Base-by-base conservation (phyloP, 306 rosid genomes). In the Pueraria montana region DNA sequence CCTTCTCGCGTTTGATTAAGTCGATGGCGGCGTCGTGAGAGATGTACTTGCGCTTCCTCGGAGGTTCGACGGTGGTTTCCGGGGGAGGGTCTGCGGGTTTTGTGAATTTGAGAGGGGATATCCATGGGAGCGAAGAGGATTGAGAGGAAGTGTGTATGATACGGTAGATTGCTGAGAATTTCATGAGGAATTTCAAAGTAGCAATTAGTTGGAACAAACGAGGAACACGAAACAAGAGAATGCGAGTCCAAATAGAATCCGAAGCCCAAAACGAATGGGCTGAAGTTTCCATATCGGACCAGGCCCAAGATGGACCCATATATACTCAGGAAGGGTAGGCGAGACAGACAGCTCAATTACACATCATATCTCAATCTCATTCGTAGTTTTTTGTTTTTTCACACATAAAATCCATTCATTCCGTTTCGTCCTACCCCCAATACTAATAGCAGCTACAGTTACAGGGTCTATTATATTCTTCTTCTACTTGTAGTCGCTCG, bases 1-100 rank as follows among this genome's bases (percentile, higher is more conserved):
- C 94, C 77, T 84, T 93, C 84, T 86, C 96, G n/a, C 89, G 90
- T 82, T 88, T 92, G 74, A 95, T 95, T 77, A 92, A 83, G 80
- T 71, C 74, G 43, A 93, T 84, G 42, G 95, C 94, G 49, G 80
- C 49, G 45, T 90, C 91, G 16, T 93, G 98, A 63, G 97, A 88
- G 45, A 93, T 71, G 58, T 76, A 92, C 30, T 84, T 91, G 49
- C 65, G 13, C 71, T 92, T 93, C 81, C 79, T 88, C 78, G 55
- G 80, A 72, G 48, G 12, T 78, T 83, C 87, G 6, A n/a, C 49
- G 16, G 72, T 42, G 48, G 71, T 3, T 71, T 86, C 85, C 12
- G 90, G 84, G 18, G 95, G 90, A 21, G 87, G 88, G 16, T 91
- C 94, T 40, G 74, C 40, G 49, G 80, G 74, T 87, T 90, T 89